Base-by-base conservation (phyloP, 148 eudicot species). In the Silene uniflora region DNA sequence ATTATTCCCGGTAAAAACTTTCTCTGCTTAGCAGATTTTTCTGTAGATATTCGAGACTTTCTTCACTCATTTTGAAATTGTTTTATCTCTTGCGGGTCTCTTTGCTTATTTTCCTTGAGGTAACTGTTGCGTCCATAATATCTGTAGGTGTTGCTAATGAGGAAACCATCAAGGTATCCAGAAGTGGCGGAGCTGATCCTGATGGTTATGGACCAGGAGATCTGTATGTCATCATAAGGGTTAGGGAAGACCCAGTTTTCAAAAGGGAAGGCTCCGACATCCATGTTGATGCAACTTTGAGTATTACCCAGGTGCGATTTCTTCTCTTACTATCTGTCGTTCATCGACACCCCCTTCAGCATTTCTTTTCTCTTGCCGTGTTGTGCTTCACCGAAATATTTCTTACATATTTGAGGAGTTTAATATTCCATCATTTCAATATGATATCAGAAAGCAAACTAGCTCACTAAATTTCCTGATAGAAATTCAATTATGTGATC, bases 141-240 rank as follows among this genome's bases (percentile, higher is more conserved):
- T 49, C 11, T 91, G 81, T 87, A 93, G 98, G 98, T 67, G 87
- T 91, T 64, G 89, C 87, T 77, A 86, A 85, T 77, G 73, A 84
- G 73, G 95, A 89, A 69, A 84, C 86, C 72, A 77, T 93, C 22
- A 90, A 85, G 87, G 89, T 91, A 65, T 83, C 85, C 16, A 86
- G 90, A 80, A 83, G 87, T 76, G 98, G 97, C 70, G 98, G 97
- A 81, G 91, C 90, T 67, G 98, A 93, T 87, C 98, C 97, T 56
- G 98, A 93, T 67, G 98, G 98, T 72, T 89, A 87, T 82, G 89
- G 83, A 54, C 94, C 90, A 67, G 98, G 97, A 71, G 94, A 91
- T 82, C 98, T 93, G 71, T 87, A 80, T 82, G 95, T 91, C 71
- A 76, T 77, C 54, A 85, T 93, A 74, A 91, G 81, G 97, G 93